These are phyloP conservation scores for Ciborinia camelliae DNA, from an alignment of 2,329 filamentous ascomycete genomes.

Conservation along the genomic window DNA sequence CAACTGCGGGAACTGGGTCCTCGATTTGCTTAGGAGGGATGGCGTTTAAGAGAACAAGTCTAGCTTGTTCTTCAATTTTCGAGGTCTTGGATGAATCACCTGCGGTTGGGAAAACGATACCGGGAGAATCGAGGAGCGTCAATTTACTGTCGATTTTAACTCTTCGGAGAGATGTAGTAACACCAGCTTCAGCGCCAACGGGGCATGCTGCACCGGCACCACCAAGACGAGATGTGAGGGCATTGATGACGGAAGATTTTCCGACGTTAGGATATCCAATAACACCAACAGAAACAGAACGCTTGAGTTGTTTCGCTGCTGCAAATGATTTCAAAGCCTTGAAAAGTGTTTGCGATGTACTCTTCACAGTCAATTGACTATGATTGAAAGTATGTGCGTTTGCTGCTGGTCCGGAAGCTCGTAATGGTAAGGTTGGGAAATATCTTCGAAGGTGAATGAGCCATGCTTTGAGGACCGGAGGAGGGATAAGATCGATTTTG, in stretches of 20 bases:
- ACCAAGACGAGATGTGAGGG: constrained; percentile 73
- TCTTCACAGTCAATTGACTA: constrained; percentile 81
- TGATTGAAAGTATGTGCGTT: constrained; percentile 93
- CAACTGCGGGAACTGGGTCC: constrained; percentile 85
- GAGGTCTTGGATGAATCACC: constrained; percentile 52
- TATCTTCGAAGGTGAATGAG: constrained; percentile 78
- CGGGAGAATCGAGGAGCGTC: constrained; percentile 88
- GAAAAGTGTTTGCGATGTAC: constrained; percentile 80
- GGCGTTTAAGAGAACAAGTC: constrained; percentile 84
- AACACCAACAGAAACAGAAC: constrained; percentile 84
- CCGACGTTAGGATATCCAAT: constrained; percentile 96
- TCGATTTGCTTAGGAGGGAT: constrained; percentile 92
- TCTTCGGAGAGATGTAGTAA: constrained; percentile 81
- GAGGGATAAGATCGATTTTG: constrained; percentile 90
- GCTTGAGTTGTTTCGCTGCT: constrained; percentile 77
- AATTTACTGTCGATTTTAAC: constrained; percentile 95
- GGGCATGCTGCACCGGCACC: constrained; percentile 72
- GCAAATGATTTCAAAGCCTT: constrained; percentile 87
- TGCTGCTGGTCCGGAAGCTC: constrained; percentile 75
- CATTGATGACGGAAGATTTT: constrained; percentile 96
- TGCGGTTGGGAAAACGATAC: constrained; percentile 85
- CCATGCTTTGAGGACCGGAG: constrained; percentile 79
- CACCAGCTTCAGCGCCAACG: constrained; percentile 84
- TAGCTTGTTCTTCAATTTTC: constrained; percentile 71
- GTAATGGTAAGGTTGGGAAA: constrained; percentile 87